Percentiles rank a stretch among this genome's conserved stretches.
Evolutionary conservation across 352 stramenopile genomes (phyloP).

Genomic region (Pythium scleroteichum): DNA sequence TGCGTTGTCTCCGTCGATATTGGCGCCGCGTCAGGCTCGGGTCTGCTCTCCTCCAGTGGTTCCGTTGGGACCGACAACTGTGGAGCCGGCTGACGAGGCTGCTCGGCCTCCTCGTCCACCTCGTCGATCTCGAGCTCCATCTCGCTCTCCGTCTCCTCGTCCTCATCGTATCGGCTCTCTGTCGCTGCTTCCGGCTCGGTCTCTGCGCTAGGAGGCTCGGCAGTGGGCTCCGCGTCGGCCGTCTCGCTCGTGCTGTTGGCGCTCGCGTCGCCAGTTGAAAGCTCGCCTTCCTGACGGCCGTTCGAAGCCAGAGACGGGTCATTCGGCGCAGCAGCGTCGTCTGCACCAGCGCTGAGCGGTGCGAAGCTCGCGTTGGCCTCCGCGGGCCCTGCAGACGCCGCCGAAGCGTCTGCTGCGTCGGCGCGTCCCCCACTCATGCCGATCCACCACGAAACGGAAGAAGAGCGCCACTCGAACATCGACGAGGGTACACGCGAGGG

Average conservation of each 20-base stretch:
- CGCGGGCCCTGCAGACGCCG: not conserved
- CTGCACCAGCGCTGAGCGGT: not conserved
- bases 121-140: conserved; percentile 13
- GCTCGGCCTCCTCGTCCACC: conserved; percentile 1
- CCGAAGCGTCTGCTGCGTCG: not conserved
- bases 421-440: not conserved
- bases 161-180: conserved; percentile 3
- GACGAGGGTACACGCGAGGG: conserved; percentile 1
- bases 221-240: not conserved
- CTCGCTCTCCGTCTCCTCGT: conserved; percentile 22
- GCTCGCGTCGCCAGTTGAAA: not conserved
- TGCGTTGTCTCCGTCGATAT: not conserved
- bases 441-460: not conserved
- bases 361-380: not conserved
- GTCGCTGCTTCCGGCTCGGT: not conserved
- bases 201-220: not conserved
- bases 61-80: not conserved
- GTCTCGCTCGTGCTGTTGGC: not conserved
- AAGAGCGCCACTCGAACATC: conserved; percentile 15
- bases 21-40: not conserved
- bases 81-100: not conserved
- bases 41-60: not conserved
- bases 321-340: not conserved
- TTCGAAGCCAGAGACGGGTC: not conserved
- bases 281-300: not conserved